phyloP scores from a whole-genome alignment of 768 basidiomycete species.

The Tulasnella sp. region DNA sequence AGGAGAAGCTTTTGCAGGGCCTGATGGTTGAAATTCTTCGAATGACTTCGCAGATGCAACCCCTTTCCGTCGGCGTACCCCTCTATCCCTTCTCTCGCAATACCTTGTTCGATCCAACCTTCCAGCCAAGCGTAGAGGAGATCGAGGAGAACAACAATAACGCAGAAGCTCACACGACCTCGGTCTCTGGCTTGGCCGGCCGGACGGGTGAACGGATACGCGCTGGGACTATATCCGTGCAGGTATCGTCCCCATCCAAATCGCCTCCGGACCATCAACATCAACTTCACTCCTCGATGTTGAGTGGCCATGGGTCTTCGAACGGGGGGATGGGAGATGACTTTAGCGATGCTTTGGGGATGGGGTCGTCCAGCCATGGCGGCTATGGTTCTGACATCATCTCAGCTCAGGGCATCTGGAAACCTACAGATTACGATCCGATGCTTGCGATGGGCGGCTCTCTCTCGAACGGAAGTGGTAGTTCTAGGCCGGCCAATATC shows the following conservation, averaged over 20 bases:
- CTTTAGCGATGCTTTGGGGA: background rate
- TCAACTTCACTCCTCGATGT: background rate
- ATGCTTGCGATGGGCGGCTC: background rate
- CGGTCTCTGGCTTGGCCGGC: background rate
- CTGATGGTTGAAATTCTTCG: slow-evolving; percentile 77
- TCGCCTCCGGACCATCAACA: background rate
- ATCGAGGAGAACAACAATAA: slow-evolving; percentile 6
- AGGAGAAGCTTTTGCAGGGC: slow-evolving; percentile 70
- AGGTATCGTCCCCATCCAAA: slow-evolving; percentile 1
- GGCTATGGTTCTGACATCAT: background rate
- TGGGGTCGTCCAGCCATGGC: background rate
- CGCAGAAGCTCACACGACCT: background rate
- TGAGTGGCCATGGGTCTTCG: background rate
- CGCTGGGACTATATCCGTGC: background rate
- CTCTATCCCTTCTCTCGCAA: slow-evolving; percentile 14
- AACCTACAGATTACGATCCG: background rate
- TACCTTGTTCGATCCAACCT: slow-evolving; percentile 8
- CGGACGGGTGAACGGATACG: background rate
- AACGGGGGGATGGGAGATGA: slow-evolving; percentile 11
- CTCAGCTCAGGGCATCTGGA: slow-evolving; percentile 13
- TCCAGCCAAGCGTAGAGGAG: slow-evolving; percentile 6
- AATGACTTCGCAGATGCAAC: slow-evolving; percentile 69
- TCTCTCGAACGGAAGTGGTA: background rate
- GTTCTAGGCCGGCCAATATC: background rate
- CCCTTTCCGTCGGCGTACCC: slow-evolving; percentile 68